Percentiles rank a stretch among this genome's conserved stretches.
Evolutionary conservation across 306 rosid species (phyloP).

Genomic region (Quercus ilex): DNA sequence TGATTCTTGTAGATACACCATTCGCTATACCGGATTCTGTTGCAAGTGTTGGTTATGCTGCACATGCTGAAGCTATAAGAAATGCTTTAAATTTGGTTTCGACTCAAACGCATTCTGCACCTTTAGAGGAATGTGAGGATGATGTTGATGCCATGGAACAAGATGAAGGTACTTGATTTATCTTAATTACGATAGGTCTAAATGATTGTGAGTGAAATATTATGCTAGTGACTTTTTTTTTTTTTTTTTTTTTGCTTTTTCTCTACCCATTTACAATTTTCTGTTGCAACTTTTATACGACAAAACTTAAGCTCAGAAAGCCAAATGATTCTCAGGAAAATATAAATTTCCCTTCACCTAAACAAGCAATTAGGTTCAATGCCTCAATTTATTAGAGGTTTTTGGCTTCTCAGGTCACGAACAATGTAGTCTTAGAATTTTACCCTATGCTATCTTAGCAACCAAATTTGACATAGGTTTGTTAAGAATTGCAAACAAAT

Average conservation of each 20-base stretch:
- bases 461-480: too few relatives aligned
- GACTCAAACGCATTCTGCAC: background rate
- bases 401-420: background rate
- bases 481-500: too few relatives aligned
- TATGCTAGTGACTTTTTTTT: too few relatives aligned
- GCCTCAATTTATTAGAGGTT: background rate
- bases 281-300: too few relatives aligned
- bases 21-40: too few relatives aligned
- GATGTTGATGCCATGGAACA: background rate
- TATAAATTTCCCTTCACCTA: background rate
- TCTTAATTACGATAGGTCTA: background rate
- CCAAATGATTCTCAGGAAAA: background rate
- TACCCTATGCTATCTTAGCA: background rate
- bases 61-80: background rate
- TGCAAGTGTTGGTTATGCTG: background rate
- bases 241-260: too few relatives aligned
- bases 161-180: background rate
- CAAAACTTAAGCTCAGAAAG: background rate
- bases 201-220: background rate
- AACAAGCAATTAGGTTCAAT: background rate
- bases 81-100: background rate
- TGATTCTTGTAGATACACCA: too few relatives aligned
- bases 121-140: background rate
- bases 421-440: background rate
- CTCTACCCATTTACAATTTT: background rate